A percentile compares a stretch with the other conserved stretches of the same genome.
These are phyloP conservation scores for Paxillus ammoniavirescens DNA, from an alignment of 768 basidiomycete species.

Conservation along the genomic window DNA sequence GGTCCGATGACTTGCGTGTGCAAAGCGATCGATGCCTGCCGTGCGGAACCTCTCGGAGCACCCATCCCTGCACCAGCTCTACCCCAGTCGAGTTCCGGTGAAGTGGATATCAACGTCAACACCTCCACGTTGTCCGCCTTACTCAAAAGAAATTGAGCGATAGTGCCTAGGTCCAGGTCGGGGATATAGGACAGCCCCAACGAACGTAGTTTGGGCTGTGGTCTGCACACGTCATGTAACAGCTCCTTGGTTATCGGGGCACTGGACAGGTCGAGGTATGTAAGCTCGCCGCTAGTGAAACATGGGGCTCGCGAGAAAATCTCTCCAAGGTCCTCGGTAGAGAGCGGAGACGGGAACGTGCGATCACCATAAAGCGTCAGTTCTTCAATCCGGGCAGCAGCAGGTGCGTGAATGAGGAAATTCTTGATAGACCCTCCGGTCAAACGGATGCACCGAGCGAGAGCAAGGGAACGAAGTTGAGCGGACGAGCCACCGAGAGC, in stretches of 20 bases:
- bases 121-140: constrained; percentile 82
- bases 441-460: constrained; percentile 84
- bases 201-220: constrained; percentile 77
- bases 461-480: constrained; percentile 72
- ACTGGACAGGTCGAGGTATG: constrained; percentile 90
- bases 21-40: constrained; percentile 72
- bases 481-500: constrained; percentile 66
- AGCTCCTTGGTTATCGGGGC: constrained; percentile 64
- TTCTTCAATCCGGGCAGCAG: constrained; percentile 62
- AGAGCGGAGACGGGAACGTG: constrained; percentile 76
- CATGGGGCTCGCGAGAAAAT: constrained; percentile 77
- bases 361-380: constrained; percentile 88
- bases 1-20: constrained; percentile 80
- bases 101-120: constrained; percentile 74
- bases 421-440: constrained; percentile 74
- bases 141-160: constrained; percentile 65
- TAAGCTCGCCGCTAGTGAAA: constrained; percentile 69
- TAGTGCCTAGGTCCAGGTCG: constrained; percentile 56
- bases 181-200: constrained; percentile 89
- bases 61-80: constrained; percentile 29
- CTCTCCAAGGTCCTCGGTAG: constrained; percentile 58
- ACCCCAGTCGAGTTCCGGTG: constrained; percentile 69
- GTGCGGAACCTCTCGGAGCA: constrained; percentile 40
- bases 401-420: constrained; percentile 69
- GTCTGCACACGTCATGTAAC: constrained; percentile 46